These are phyloP conservation scores for Lepidopterella palustris DNA, from an alignment of 495 filamentous ascomycete species.

Conservation along the genomic window DNA sequence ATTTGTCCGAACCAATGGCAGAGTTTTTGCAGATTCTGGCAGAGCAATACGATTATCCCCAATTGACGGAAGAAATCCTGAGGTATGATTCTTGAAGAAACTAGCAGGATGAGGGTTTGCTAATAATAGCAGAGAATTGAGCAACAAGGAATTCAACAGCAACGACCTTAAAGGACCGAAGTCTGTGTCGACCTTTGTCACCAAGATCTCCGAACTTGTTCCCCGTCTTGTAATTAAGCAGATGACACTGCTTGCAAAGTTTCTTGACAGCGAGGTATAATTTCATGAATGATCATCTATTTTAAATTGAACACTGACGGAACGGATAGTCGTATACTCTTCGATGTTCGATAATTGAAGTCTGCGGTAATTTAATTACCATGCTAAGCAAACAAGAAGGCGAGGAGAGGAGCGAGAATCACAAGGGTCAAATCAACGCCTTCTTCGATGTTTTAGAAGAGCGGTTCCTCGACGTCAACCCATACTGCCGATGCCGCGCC, in stretches of 20 bases:
- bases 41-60: slow-evolving; percentile 96
- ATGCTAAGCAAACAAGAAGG: slow-evolving; percentile 80
- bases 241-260: slow-evolving; percentile 87
- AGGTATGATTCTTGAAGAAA: slow-evolving; percentile 31
- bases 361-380: slow-evolving; percentile 94
- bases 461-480: slow-evolving; percentile 92
- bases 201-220: slow-evolving; percentile 90
- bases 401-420: slow-evolving; percentile 72
- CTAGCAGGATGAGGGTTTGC: slow-evolving; percentile 42
- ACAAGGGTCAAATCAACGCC: slow-evolving; percentile 87
- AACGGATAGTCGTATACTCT: slow-evolving; percentile 73
- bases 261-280: slow-evolving; percentile 85
- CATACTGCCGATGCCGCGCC: slow-evolving; percentile 85
- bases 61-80: slow-evolving; percentile 88
- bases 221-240: slow-evolving; percentile 93
- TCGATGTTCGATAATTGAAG: slow-evolving; percentile 87
- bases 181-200: slow-evolving; percentile 93
- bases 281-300: not conserved
- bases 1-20: slow-evolving; percentile 96
- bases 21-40: slow-evolving; percentile 94
- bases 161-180: slow-evolving; percentile 95
- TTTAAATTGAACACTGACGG: too few species aligned
- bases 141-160: slow-evolving; percentile 94
- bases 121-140: slow-evolving; percentile 53
- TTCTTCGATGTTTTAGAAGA: slow-evolving; percentile 97